A percentile compares a stretch with the other conserved stretches of the same genome.
These are phyloP conservation scores for Colletotrichum siamense DNA, from an alignment of 2,329 filamentous ascomycete genomes.

Conservation along the genomic window DNA sequence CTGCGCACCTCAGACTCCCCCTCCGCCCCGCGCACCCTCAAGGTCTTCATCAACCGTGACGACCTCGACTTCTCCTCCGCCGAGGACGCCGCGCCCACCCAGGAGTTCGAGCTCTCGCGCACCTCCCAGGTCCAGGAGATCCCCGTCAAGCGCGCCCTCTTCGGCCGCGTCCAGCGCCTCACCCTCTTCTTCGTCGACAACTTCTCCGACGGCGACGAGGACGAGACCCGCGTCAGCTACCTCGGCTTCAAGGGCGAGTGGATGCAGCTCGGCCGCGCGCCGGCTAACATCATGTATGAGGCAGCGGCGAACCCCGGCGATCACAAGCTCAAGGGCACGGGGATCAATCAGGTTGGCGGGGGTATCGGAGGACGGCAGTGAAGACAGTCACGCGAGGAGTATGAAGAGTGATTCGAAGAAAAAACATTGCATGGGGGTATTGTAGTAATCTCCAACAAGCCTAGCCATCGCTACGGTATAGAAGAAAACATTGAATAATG, in stretches of 20 bases:
- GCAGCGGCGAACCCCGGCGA: slow-evolving; percentile 90
- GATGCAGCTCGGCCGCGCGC: slow-evolving; percentile 81
- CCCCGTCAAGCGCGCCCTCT: slow-evolving; percentile 84
- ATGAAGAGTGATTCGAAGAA: neutral
- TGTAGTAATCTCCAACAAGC: neutral
- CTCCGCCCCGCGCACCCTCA: slow-evolving; percentile 80
- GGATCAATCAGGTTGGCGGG: slow-evolving; percentile 59
- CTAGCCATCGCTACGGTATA: neutral
- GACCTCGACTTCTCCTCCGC: slow-evolving; percentile 85
- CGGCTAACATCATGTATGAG: slow-evolving; percentile 89
- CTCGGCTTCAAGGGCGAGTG: slow-evolving; percentile 75
- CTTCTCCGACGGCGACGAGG: slow-evolving; percentile 80
- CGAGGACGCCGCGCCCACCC: slow-evolving; percentile 72
- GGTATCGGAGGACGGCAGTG: slow-evolving; percentile 48
- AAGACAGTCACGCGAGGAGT: neutral
- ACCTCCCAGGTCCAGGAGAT: slow-evolving; percentile 86
- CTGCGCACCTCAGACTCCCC: slow-evolving; percentile 77
- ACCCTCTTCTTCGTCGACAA: slow-evolving; percentile 93
- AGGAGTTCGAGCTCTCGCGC: slow-evolving; percentile 78
- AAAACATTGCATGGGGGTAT: neutral
- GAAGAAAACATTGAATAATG: neutral
- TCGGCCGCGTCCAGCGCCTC: slow-evolving; percentile 83
- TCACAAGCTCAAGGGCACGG: slow-evolving; percentile 71
- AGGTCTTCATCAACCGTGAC: slow-evolving; percentile 85
- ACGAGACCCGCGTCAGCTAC: slow-evolving; percentile 80